A percentile compares a stretch with the other conserved stretches of the same genome.
phyloP scores from a whole-genome alignment of 1,284 basidiomycete species.

The Leccinum subrobustum region DNA sequence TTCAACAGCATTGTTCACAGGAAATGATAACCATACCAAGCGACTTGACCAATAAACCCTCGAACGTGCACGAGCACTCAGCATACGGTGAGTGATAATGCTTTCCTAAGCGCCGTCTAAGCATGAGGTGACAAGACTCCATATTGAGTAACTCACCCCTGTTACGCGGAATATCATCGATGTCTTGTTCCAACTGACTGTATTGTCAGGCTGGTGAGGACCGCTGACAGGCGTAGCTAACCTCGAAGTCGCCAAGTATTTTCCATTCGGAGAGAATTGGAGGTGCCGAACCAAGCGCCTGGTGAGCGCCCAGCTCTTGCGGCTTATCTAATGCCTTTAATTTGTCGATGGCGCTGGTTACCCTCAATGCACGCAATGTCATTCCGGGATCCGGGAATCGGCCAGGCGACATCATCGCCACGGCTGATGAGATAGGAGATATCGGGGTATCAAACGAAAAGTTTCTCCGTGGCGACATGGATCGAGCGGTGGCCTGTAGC shows the following conservation, averaged over 20 bases:
- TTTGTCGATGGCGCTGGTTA: constrained; percentile 49
- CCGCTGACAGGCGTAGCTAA: background rate
- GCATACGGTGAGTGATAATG: constrained; percentile 53
- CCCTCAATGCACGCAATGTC: too few relatives aligned
- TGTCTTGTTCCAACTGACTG: constrained; percentile 70
- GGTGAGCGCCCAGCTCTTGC: constrained; percentile 45
- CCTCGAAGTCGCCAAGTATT: constrained; percentile 40
- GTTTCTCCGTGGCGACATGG: constrained; percentile 31
- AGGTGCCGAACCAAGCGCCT: constrained; percentile 39
- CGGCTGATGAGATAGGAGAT: too few relatives aligned
- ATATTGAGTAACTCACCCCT: constrained; percentile 43
- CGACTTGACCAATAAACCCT: constrained; percentile 77
- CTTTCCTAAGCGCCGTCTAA: constrained; percentile 44
- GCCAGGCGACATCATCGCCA: too few relatives aligned
- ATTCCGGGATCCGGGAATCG: too few relatives aligned
- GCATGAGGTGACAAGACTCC: constrained; percentile 8
- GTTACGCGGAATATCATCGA: constrained; percentile 73
- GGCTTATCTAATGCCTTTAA: constrained; percentile 53
- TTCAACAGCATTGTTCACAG: background rate
- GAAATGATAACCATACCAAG: constrained; percentile 49
- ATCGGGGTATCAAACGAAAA: constrained; percentile 29
- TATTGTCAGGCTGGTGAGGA: constrained; percentile 9
- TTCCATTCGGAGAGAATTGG: constrained; percentile 42
- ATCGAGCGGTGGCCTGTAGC: constrained; percentile 39
- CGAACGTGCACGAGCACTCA: constrained; percentile 61